A percentile compares a stretch with the other conserved stretches of the same genome.
phyloP scores from a whole-genome alignment of 768 basidiomycete genomes.

The Naganishia onofrii region DNA sequence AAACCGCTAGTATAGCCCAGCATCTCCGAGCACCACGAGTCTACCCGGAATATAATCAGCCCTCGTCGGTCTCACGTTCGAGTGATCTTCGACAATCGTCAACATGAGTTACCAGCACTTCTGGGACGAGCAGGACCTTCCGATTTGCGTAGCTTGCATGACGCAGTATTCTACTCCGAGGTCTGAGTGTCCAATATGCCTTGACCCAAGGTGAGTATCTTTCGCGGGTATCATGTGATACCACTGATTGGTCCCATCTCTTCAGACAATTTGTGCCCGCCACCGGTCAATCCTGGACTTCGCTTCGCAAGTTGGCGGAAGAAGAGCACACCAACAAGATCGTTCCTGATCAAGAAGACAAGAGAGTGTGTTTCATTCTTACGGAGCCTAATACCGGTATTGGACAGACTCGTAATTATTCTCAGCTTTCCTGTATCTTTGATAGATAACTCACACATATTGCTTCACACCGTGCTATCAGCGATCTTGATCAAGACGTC shows the following conservation, averaged over 20 bases:
- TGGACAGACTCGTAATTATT: constrained; percentile 46
- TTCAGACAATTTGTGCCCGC: constrained; percentile 45
- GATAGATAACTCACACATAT: too few relatives aligned
- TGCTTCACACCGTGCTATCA: constrained; percentile 13
- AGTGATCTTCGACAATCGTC: too few relatives aligned
- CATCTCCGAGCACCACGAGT: too few relatives aligned
- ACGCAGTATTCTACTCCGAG: constrained; percentile 42
- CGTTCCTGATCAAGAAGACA: constrained; percentile 41
- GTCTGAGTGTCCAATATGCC: constrained; percentile 34
- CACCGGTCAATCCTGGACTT: constrained; percentile 46
- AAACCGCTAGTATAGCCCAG: too few relatives aligned
- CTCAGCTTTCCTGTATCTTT: background rate
- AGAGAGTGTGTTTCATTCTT: constrained; percentile 39
- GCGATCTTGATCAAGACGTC: constrained; percentile 46
- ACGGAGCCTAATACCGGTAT: constrained; percentile 46
- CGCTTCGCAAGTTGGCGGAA: constrained; percentile 35
- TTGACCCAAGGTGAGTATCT: constrained; percentile 8
- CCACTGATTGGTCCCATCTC: too few relatives aligned
- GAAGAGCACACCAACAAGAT: constrained; percentile 35
- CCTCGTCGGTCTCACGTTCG: background rate
- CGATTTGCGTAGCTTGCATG: constrained; percentile 48
- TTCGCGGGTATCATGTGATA: too few relatives aligned
- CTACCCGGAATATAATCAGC: too few relatives aligned
- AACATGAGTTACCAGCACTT: background rate
- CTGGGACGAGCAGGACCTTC: constrained; percentile 39